These are phyloP conservation scores for Capsella bursapastoris DNA, from an alignment of 345 rosid species.

Conservation along the genomic window DNA sequence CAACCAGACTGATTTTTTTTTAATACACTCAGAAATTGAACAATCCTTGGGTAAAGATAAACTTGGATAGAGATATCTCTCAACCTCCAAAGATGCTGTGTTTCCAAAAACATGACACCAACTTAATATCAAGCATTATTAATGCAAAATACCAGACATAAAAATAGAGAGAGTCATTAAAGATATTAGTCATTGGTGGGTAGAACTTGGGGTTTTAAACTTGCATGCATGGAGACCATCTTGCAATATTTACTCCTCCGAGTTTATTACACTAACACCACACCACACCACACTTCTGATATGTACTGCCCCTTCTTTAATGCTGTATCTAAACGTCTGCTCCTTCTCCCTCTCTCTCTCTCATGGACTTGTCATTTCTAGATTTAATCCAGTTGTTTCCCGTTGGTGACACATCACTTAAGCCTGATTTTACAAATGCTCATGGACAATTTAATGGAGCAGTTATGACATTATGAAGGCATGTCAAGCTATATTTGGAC, in stretches of 20 bases:
- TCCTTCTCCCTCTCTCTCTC: background rate
- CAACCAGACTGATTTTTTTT: background rate
- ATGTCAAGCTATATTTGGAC: constrained; percentile 32
- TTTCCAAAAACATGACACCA: constrained; percentile 32
- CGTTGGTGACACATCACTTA: constrained; percentile 24
- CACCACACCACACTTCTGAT: constrained; percentile 36
- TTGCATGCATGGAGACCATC: constrained; percentile 45
- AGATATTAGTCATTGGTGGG: constrained; percentile 37
- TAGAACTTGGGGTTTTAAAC: constrained; percentile 40
- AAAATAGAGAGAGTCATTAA: constrained; percentile 6
- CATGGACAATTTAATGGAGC: constrained; percentile 26
- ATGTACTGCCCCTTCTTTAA: constrained; percentile 37
- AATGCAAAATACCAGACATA: constrained; percentile 21
- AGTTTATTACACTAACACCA: constrained; percentile 32
- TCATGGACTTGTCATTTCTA: constrained; percentile 33
- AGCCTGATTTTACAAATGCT: constrained; percentile 21
- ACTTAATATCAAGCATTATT: constrained; percentile 10
- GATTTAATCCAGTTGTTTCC: constrained; percentile 22
- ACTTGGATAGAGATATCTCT: background rate
- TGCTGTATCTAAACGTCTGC: constrained; percentile 22
- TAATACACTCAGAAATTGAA: background rate
- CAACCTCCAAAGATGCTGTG: constrained; percentile 21
- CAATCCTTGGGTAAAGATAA: constrained; percentile 21
- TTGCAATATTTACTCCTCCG: constrained; percentile 42
- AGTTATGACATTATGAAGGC: constrained; percentile 32